Conservation (phyloP, 768 basidiomycete species). For the Naganishia vaughanmartiniae region DNA sequence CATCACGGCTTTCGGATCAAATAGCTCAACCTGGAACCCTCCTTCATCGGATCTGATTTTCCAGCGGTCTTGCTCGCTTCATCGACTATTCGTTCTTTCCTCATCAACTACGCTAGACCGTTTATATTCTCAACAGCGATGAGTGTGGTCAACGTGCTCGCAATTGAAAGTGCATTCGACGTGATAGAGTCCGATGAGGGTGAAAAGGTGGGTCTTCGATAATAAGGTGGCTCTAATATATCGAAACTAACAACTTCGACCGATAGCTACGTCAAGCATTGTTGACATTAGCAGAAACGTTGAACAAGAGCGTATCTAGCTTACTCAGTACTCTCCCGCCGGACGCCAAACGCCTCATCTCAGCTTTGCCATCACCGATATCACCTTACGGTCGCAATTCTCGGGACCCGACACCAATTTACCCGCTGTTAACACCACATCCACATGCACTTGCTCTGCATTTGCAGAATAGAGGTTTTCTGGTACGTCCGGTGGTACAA, state of each 20-base stretch:
- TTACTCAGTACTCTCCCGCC: neutral
- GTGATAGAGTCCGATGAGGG: slow-evolving; percentile 68
- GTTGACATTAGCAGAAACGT: neutral
- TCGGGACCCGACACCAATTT: slow-evolving; percentile 66
- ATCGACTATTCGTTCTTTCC: slow-evolving; percentile 70
- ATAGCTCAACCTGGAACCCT: neutral
- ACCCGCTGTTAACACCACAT: slow-evolving; percentile 74
- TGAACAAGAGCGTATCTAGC: neutral
- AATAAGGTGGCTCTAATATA: neutral
- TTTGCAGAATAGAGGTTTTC: slow-evolving; percentile 55
- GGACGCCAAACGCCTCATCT: neutral
- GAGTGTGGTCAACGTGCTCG: slow-evolving; percentile 70
- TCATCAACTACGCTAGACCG: slow-evolving; percentile 86
- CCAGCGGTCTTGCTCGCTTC: slow-evolving; percentile 74
- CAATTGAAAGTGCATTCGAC: slow-evolving; percentile 75
- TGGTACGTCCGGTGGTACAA: slow-evolving; percentile 54
- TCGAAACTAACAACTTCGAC: neutral
- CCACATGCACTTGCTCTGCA: slow-evolving; percentile 73
- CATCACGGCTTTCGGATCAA: neutral
- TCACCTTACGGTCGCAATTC: slow-evolving; percentile 22
- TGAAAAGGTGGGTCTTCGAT: slow-evolving; percentile 56
- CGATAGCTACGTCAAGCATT: slow-evolving; percentile 15
- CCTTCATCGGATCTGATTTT: neutral
- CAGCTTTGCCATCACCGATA: slow-evolving; percentile 38
- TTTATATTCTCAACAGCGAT: slow-evolving; percentile 89